Percentiles rank a stretch among this genome's conserved stretches.
Evolutionary conservation across 2,329 filamentous ascomycete species (phyloP).

Genomic region (Hypoxylon sp.): DNA sequence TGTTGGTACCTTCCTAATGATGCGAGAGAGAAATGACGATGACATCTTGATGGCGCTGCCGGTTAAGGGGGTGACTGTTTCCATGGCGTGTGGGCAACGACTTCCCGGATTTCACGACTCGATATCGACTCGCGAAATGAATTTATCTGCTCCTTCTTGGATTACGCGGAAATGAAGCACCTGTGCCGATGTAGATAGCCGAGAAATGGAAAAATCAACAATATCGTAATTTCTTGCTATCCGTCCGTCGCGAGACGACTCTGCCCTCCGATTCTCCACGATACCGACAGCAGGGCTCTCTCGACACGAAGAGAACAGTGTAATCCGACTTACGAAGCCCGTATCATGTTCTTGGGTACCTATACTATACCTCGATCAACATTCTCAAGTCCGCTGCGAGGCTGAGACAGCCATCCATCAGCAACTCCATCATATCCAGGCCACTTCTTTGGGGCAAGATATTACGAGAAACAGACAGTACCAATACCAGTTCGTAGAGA

Average conservation of each 20-base stretch:
- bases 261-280: background rate
- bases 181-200: background rate
- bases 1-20: background rate
- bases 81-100: constrained; percentile 5
- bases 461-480: background rate
- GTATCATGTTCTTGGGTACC: background rate
- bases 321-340: background rate
- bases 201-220: background rate
- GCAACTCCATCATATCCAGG: background rate
- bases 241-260: background rate
- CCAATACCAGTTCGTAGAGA: background rate
- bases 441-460: background rate
- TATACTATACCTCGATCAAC: background rate
- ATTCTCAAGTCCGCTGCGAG: background rate
- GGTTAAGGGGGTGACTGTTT: constrained; percentile 9
- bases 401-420: background rate
- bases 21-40: constrained; percentile 10
- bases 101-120: constrained; percentile 29
- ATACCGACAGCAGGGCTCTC: background rate
- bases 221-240: background rate
- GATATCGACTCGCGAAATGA: background rate
- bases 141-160: background rate
- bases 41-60: constrained; percentile 26
- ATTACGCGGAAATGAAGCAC: background rate
- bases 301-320: background rate